Conservation (phyloP, 352 stramenopile species). For the Phytophthora hibernalis region DNA sequence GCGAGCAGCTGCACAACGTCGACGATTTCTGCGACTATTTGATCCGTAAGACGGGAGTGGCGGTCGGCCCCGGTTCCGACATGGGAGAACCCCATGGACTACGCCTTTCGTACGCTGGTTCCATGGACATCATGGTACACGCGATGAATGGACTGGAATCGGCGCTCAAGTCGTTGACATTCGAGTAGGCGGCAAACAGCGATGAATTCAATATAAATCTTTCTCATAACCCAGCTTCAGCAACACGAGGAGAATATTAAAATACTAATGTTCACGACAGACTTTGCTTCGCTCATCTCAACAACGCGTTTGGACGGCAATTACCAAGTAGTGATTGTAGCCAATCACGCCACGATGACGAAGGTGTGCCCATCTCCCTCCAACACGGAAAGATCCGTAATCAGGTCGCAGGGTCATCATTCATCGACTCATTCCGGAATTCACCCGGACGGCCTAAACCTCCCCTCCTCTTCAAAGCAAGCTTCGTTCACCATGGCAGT, state of each 20-base stretch:
- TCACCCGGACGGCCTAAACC: not conserved
- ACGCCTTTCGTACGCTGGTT: constrained; percentile 96
- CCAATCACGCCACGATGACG: not conserved
- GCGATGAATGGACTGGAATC: constrained; percentile 67
- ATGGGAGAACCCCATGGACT: constrained; percentile 93
- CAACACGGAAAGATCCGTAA: not conserved
- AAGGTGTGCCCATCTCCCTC: not conserved
- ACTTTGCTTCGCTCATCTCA: not conserved
- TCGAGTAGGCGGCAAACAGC: constrained; percentile 32
- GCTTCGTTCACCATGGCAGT: constrained; percentile 16
- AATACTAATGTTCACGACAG: not conserved
- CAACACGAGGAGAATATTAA: no score
- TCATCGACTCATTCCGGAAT: constrained; percentile 38
- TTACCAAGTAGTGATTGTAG: not conserved
- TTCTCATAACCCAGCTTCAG: no score
- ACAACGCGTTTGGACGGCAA: not conserved
- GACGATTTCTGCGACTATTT: constrained; percentile 92
- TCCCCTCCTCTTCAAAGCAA: not conserved
- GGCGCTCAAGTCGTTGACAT: constrained; percentile 55
- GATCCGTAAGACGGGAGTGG: constrained; percentile 92
- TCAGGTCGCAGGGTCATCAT: constrained; percentile 44
- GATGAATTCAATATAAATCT: not conserved
- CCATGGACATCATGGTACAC: constrained; percentile 82
- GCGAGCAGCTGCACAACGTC: constrained; percentile 45
- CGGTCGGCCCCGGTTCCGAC: constrained; percentile 94